Percentiles rank a stretch among this genome's conserved stretches.
Conservation (phyloP, 345 rosid species). For the Moricandia moricandioides region DNA sequence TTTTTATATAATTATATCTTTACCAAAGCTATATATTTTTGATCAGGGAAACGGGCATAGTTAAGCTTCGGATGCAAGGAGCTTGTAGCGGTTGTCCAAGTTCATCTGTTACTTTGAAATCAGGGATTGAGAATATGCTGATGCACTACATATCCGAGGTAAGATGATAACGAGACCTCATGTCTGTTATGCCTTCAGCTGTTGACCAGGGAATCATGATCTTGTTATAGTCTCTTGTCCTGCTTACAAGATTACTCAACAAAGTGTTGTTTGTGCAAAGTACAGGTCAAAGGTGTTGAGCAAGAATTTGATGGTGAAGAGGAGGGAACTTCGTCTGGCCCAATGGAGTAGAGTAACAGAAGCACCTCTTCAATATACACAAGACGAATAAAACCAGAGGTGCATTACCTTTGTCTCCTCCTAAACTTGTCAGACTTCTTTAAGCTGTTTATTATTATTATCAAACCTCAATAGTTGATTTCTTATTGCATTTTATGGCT, state of each 20-base stretch:
- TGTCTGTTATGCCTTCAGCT: too few species aligned
- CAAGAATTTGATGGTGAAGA: conserved; percentile 73
- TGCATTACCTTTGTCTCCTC: conserved; percentile 14
- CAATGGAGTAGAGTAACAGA: conserved; percentile 44
- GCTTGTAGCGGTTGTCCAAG: conserved; percentile 99
- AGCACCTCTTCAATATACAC: conserved; percentile 9
- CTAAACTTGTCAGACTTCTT: not conserved
- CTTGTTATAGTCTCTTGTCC: not conserved
- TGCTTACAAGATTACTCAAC: conserved; percentile 5
- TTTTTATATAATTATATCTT: too few species aligned
- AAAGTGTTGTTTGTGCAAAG: conserved; percentile 1
- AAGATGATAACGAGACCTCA: conserved; percentile 6
- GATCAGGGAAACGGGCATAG: conserved; percentile 78
- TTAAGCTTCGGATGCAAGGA: conserved; percentile 94
- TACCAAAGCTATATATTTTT: conserved; percentile 21
- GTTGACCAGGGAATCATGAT: not conserved
- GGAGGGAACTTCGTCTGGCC: conserved; percentile 49
- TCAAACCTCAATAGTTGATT: not conserved
- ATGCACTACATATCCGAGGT: conserved; percentile 99
- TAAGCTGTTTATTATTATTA: not conserved
- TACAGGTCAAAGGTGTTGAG: conserved; percentile 84
- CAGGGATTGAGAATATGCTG: conserved; percentile 96
- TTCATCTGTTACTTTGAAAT: conserved; percentile 94
- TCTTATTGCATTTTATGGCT: not conserved
- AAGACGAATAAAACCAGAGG: conserved; percentile 21